Evolutionary conservation across 2,329 filamentous ascomycete species (phyloP).

Genomic region (Raffaelea albimanens): DNA sequence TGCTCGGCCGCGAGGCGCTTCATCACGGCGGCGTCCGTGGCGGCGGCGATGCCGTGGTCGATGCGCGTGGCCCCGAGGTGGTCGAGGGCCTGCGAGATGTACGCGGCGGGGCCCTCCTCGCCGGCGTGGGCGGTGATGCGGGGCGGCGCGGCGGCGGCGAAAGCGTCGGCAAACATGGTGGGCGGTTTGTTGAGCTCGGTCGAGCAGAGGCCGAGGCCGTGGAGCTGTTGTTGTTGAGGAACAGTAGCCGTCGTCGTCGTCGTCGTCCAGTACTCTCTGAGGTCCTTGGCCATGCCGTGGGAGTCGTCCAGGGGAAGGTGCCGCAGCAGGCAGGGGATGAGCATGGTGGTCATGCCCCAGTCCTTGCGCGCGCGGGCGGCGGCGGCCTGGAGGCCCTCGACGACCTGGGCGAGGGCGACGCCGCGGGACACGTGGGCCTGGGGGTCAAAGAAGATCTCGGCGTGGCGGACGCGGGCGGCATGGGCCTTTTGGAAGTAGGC

Average conservation of each 20-base stretch:
- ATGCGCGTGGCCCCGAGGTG: slow-evolving; percentile 55
- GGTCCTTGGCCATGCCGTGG: slow-evolving; percentile 32
- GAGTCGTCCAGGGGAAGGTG: slow-evolving; percentile 57
- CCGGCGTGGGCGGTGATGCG: slow-evolving; percentile 65
- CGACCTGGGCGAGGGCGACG: slow-evolving; percentile 52
- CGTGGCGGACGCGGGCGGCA: slow-evolving; percentile 57
- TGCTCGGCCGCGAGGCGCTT: slow-evolving; percentile 44
- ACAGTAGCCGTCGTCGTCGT: not conserved
- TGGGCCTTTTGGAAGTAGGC: slow-evolving; percentile 60
- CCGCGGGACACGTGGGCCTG: slow-evolving; percentile 62
- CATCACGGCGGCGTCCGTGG: slow-evolving; percentile 50
- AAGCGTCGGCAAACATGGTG: slow-evolving; percentile 42
- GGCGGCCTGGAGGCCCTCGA: slow-evolving; percentile 53
- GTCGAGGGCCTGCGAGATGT: slow-evolving; percentile 56
- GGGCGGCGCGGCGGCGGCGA: slow-evolving; percentile 27
- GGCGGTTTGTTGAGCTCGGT: slow-evolving; percentile 30
- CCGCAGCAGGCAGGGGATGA: slow-evolving; percentile 65
- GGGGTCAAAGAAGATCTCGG: slow-evolving; percentile 74
- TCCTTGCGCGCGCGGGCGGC: slow-evolving; percentile 50
- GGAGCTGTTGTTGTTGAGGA: slow-evolving; percentile 6
- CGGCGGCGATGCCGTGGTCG: slow-evolving; percentile 63
- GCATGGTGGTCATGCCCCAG: slow-evolving; percentile 48
- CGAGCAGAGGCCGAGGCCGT: slow-evolving; percentile 20
- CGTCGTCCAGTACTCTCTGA: slow-evolving; percentile 31
- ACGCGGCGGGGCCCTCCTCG: slow-evolving; percentile 61